Conservation (phyloP, 257 asterid genomes). For the Fraxinus excelsior region DNA sequence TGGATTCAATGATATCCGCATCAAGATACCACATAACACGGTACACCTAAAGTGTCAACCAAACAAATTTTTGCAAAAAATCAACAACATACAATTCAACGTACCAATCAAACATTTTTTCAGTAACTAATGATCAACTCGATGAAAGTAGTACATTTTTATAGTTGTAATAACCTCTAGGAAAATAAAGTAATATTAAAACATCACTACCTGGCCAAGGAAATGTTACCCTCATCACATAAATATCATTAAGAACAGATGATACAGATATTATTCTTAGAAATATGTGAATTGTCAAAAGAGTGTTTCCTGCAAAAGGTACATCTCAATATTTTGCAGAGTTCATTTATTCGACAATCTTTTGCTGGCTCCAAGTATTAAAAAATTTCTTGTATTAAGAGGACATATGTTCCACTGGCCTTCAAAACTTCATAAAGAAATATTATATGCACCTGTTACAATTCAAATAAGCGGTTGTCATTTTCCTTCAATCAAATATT, state of each 20-base stretch:
- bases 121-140: not conserved
- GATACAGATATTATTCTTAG: no score
- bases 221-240: no score
- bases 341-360: not conserved
- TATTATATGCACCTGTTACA: not conserved
- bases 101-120: no score
- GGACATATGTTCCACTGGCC: not conserved
- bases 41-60: not conserved
- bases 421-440: not conserved
- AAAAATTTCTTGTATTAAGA: not conserved
- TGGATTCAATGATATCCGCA: no score
- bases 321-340: no score
- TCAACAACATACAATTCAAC: no score
- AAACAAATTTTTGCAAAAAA: not conserved
- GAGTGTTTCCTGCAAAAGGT: no score
- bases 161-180: not conserved
- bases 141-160: not conserved
- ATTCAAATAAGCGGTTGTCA: not conserved
- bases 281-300: no score
- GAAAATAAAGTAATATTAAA: no score
- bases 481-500: constrained; percentile 10
- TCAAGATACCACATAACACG: no score
- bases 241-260: no score
- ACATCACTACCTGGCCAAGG: no score
- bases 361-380: not conserved